Base-by-base conservation (phyloP, 495 filamentous ascomycete genomes). In the Letharia lupina region DNA sequence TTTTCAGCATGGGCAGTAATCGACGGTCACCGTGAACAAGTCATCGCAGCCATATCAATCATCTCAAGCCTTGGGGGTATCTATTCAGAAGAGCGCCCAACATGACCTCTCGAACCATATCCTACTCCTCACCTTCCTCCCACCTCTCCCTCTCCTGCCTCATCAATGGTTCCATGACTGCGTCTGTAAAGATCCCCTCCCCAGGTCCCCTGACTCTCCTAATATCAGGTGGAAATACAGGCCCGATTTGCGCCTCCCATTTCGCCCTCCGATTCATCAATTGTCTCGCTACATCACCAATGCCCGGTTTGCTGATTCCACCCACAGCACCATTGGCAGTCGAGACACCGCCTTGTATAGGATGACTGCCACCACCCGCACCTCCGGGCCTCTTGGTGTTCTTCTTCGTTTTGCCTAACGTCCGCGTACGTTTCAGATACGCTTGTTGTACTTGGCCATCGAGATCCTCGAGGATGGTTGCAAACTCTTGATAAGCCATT, bases 401-500 rank as follows among this genome's bases (percentile, higher is more conserved):
- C 77, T 96, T 96, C 78, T 96, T 98, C 60, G 85, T 91, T 78
- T 91, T 96, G 72, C 90, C 89, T 77, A 97, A 86, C 6, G 90
- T 96, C 40, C 94, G 88, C n/a, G 91, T 96, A 50, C 94, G 89
- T 80, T 98, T 98, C 47, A 95, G 86, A 71, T 96, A 99, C 37
- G 93, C 92, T 71, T 91, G 86, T 72, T 97, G 90, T 60, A 99
- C 93, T 76, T 99, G 94, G 62, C 86, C 84, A 77, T 99, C 94
- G 35, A 99, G 86, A 74, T 98, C 94, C 71, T 99, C 94, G 66
- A 93, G 87, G 72, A 99, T 99, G 68, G 92, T 97, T 70, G 85
- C 87, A 77, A 95, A 99, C 74, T 99, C 94, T 69, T 98, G 94
- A 74, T 90, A 84, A 3, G 94, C 95, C 86, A 98, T 91, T 68